Evolutionary conservation across 2,329 filamentous ascomycete species (phyloP).

Genomic region (Ceratocystis destructans): DNA sequence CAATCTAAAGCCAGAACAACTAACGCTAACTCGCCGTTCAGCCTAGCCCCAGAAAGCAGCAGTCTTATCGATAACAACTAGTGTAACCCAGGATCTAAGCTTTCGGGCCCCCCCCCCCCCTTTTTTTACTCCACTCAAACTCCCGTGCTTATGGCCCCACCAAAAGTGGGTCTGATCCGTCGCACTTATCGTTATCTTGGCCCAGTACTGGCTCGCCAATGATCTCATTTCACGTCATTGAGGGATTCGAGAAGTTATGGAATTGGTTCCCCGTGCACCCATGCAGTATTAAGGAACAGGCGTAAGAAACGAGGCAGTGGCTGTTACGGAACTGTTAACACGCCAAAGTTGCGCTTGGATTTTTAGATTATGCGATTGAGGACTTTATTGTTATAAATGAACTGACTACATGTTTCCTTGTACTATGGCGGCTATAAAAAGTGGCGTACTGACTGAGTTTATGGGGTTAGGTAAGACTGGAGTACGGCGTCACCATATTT

Average conservation of each 20-base stretch:
- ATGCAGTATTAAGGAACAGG: not conserved
- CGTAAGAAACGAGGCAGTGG: too few species aligned
- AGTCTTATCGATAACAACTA: not conserved
- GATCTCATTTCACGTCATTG: conserved; percentile 9
- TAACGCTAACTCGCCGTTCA: not conserved
- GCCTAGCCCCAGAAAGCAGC: not conserved
- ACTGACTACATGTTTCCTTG: too few species aligned
- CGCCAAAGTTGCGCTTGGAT: not conserved
- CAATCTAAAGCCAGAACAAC: not conserved
- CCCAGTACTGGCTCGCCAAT: not conserved
- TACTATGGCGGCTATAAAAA: too few species aligned
- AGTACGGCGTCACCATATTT: too few species aligned
- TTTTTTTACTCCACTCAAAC: not conserved
- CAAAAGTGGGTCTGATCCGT: not conserved
- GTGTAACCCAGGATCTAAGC: not conserved
- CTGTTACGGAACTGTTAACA: not conserved
- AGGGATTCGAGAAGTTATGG: not conserved
- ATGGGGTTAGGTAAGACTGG: too few species aligned
- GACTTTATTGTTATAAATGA: not conserved
- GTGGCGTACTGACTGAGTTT: too few species aligned
- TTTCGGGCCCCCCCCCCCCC: not conserved
- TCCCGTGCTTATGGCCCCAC: not conserved
- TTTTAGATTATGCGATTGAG: not conserved
- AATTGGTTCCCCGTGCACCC: not conserved
- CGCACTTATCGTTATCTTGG: conserved; percentile 1